These are phyloP conservation scores for Basidioascus undulatus DNA, from an alignment of 768 basidiomycete genomes.

Conservation along the genomic window DNA sequence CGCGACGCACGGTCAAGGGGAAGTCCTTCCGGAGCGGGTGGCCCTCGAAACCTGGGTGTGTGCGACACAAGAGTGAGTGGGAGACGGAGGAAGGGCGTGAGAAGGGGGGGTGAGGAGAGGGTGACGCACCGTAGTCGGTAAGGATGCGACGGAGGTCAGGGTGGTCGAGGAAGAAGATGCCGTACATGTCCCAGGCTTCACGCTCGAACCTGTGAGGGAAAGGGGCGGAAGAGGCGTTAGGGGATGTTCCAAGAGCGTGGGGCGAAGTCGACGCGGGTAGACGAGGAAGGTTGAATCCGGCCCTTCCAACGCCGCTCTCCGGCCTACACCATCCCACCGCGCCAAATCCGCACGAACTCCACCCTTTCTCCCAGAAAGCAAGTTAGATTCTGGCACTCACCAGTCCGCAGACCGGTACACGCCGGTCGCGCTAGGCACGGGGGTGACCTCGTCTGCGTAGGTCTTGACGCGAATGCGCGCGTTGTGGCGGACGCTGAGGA, in stretches of 20 bases:
- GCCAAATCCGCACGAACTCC: too few relatives aligned
- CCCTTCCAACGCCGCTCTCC: too few relatives aligned
- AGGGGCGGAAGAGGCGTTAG: neutral
- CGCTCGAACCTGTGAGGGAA: constrained; percentile 53
- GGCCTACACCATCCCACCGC: neutral
- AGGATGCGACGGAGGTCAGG: constrained; percentile 93
- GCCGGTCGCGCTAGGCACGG: constrained; percentile 56
- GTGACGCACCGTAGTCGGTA: constrained; percentile 77
- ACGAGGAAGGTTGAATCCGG: too few relatives aligned
- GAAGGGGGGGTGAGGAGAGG: neutral
- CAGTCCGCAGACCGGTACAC: constrained; percentile 85
- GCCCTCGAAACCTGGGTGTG: constrained; percentile 72
- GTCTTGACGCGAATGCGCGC: constrained; percentile 91
- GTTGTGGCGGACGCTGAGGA: constrained; percentile 52
- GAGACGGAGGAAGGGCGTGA: constrained; percentile 1
- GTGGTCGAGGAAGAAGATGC: constrained; percentile 86
- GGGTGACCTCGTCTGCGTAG: constrained; percentile 75
- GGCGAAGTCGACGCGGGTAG: too few relatives aligned
- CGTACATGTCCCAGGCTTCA: constrained; percentile 93
- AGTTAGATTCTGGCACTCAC: constrained; percentile 23
- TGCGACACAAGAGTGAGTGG: constrained; percentile 3
- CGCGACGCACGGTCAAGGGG: constrained; percentile 56
- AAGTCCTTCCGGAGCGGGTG: constrained; percentile 96
- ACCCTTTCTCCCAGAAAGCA: too few relatives aligned
- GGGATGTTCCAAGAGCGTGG: too few relatives aligned